These are phyloP conservation scores for Penicillium flavigenum DNA, from an alignment of 495 filamentous ascomycete genomes.

Conservation along the genomic window DNA sequence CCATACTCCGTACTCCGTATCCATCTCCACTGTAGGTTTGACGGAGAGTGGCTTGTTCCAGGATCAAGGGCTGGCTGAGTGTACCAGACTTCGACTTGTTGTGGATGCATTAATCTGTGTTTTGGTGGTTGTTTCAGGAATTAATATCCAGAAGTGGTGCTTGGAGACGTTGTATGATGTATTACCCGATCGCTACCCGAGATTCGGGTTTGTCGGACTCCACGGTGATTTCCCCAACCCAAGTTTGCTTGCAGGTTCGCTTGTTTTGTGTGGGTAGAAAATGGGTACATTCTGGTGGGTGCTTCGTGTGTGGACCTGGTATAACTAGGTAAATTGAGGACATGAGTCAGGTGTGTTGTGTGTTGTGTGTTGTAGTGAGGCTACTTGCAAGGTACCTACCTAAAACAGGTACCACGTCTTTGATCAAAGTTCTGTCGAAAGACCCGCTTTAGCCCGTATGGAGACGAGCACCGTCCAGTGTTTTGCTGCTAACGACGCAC, in stretches of 20 bases:
- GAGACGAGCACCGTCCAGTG: not conserved
- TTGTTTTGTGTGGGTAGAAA: not conserved
- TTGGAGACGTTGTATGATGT: not conserved
- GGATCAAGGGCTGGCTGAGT: not conserved
- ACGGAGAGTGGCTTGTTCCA: not conserved
- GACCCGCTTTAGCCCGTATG: slow-evolving; percentile 2
- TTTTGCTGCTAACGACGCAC: not conserved
- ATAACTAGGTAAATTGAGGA: too few species aligned
- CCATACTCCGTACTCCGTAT: not conserved
- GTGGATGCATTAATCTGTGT: not conserved
- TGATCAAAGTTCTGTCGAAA: not conserved
- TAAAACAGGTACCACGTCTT: not conserved
- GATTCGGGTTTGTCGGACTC: not conserved
- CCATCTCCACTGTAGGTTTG: slow-evolving; percentile 5
- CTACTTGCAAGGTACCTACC: not conserved
- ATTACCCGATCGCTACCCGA: not conserved
- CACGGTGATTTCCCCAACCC: not conserved
- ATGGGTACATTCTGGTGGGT: not conserved
- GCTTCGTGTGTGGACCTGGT: not conserved
- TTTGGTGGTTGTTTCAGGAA: not conserved
- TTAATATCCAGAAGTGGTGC: not conserved
- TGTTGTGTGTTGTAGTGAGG: not conserved
- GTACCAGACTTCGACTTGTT: not conserved
- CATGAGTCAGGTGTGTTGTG: not conserved
- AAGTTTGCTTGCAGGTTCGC: not conserved